Base-by-base conservation (phyloP, 2,329 filamentous ascomycete species). In the Pseudonectria buxi region DNA sequence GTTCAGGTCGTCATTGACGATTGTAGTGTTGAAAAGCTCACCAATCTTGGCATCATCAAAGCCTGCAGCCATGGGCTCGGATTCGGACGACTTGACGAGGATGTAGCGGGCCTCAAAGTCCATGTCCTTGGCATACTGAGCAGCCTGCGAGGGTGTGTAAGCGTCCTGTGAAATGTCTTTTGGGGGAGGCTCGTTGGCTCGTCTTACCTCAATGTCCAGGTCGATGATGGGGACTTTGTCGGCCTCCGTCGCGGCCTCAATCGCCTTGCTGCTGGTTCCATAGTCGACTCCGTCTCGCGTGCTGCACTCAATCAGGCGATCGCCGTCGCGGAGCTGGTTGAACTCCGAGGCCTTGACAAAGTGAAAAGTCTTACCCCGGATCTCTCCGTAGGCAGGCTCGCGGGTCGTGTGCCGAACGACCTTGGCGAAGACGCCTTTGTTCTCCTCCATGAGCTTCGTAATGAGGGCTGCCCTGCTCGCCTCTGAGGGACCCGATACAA, bases 401-500 rank as follows among this genome's bases (percentile, higher is more conserved):
- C 74, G 64, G 4, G 72, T 77, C 3, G 76, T 76, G 48, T 81
- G 73, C 10, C 65, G 65, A 11, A 70, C 58, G 9, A 77, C 73
- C 31, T 60, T 63, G 14, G 72, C 78, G 50, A 90, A 87, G 14
- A 77, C 76, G 33, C 76, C 73, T 6, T 75, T 76, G 54, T 78
- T 76, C 36, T 74, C 71, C 18, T 77, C 72, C 45, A 83, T 63
- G 12, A 92, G 70, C 44, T 73, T 71, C 38, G 71, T 72, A 35
- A 81, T 63, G 28, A 89, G 63, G 2, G 74, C 75, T 12, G 76
- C 74, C 55, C 82, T 84, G 29, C 78, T 79, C 7, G 71, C 67
- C 35, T 74, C 74, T 6, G 65, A 68, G 5, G 79, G 75, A 3
- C 82, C 83, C 7, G 78, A 78, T 43, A 92, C 67, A 43, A 90